Conservation (phyloP, 768 basidiomycete genomes). For the Mycena albidolilacea region DNA sequence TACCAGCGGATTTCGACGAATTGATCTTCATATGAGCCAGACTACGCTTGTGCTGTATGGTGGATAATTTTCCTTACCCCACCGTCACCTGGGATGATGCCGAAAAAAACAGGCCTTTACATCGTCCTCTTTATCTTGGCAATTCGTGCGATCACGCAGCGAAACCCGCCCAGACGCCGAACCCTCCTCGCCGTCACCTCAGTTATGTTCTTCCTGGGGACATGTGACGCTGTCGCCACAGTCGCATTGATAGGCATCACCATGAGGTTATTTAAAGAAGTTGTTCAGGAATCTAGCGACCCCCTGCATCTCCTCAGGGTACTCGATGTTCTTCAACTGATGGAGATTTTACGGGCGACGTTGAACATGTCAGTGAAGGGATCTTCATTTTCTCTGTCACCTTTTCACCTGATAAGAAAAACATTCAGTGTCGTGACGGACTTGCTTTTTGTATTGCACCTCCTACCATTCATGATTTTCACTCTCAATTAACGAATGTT, state of each 20-base stretch:
- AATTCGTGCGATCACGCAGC: conserved; percentile 10
- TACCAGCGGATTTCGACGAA: conserved; percentile 17
- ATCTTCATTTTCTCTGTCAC: conserved; percentile 6
- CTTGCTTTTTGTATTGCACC: conserved; percentile 21
- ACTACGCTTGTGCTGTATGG: conserved; percentile 25
- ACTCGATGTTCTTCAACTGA: conserved; percentile 18
- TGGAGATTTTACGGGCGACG: conserved; percentile 9
- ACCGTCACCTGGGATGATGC: conserved; percentile 13
- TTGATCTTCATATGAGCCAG: conserved; percentile 16
- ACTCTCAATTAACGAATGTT: conserved; percentile 15
- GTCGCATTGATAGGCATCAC: conserved; percentile 18
- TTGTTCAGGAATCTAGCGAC: conserved; percentile 22
- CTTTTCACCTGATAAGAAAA: conserved; percentile 8
- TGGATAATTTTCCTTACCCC: conserved; percentile 14
- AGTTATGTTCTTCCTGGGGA: conserved; percentile 23
- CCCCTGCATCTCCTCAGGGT: conserved; percentile 10
- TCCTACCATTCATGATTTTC: conserved; percentile 17
- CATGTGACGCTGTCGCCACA: conserved; percentile 17
- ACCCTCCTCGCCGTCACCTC: conserved; percentile 13
- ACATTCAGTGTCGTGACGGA: conserved; percentile 18
- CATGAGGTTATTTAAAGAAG: conserved; percentile 19
- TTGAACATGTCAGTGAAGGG: conserved; percentile 22
- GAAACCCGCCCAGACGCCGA: conserved; percentile 23
- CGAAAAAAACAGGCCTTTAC: conserved; percentile 18
- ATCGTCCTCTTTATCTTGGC: conserved; percentile 23